Base-by-base conservation (phyloP, 2,329 filamentous ascomycete species). In the Plenodomus lindquistii region DNA sequence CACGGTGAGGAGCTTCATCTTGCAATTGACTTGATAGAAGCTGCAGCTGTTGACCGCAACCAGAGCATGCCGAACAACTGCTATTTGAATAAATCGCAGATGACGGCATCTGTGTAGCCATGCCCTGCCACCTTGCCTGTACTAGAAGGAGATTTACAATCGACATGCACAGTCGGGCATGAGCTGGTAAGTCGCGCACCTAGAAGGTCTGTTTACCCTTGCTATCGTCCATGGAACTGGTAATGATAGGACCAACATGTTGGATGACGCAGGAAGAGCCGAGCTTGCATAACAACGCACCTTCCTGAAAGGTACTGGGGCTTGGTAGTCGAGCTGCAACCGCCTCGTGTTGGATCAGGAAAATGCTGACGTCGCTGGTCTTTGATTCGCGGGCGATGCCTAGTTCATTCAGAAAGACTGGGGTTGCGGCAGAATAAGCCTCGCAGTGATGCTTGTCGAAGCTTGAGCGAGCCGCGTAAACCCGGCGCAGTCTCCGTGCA, bases 1-100 rank as follows among this genome's bases (percentile, higher is more conserved):
- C 37, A 65, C 20, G n/a, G 64, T 48, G 17, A 61, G 50, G 50
- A 70, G 55, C 62, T 64, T 70, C 69, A 72, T 72, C 19, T 54
- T 69, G 53, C 4, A 46, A 45, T 40, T 46, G 42, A 50, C 18
- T 31, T 38, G 45, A 44, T 24, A 19, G 22, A 45, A 46, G 49
- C 31, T 50, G 45, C 34, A 40, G 38, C 39, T 49, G 40, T 39
- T 46, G 29, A 41, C 5, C 36, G 36, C 38, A 40, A 43, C n/a
- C 2, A 13, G 16, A 8, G 15, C 16, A 22, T 10, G 40, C 17
- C 34, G 10, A 17, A 19, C 35, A 27, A 46, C 52, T 27, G 35
- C 11, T 60, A 63, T 63, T 62, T 64, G 50, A 62, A 57, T 21
- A 13, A 27, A 48, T 40, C 17, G 31, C 21, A 34, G 5, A 41